Evolutionary conservation across 1,139 yeast genomes (phyloP).

Genomic region (Blastobotrys proliferans): DNA sequence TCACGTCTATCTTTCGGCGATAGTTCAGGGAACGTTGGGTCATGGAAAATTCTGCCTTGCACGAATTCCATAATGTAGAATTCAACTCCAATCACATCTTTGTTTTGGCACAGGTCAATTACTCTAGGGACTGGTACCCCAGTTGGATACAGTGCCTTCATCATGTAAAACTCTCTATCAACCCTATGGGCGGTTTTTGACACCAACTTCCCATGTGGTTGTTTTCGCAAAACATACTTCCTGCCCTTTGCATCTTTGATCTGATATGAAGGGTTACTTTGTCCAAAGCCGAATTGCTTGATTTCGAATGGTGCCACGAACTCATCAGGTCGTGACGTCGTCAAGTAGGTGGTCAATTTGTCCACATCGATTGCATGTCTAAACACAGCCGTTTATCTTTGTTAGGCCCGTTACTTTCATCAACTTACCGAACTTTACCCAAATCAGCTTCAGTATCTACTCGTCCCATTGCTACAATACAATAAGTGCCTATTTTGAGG

Average conservation of each 20-base stretch:
- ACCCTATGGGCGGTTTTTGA: slow-evolving; percentile 60
- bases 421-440: slow-evolving; percentile 33
- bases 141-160: slow-evolving; percentile 37
- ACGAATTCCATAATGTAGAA: slow-evolving; percentile 58
- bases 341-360: slow-evolving; percentile 33
- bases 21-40: slow-evolving; percentile 47
- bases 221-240: slow-evolving; percentile 50
- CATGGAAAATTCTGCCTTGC: slow-evolving; percentile 53
- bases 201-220: slow-evolving; percentile 52
- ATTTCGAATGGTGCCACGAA: slow-evolving; percentile 30
- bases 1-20: slow-evolving; percentile 28
- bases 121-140: slow-evolving; percentile 58
- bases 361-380: slow-evolving; percentile 37
- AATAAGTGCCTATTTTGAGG: too few species aligned
- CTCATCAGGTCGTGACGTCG: slow-evolving; percentile 15
- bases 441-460: slow-evolving; percentile 37
- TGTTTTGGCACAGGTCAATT: slow-evolving; percentile 57
- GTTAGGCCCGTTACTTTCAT: too few species aligned
- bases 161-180: slow-evolving; percentile 54
- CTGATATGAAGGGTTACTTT: slow-evolving; percentile 59
- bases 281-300: slow-evolving; percentile 57
- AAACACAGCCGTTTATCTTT: too few species aligned
- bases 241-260: slow-evolving; percentile 41
- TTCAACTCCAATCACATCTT: slow-evolving; percentile 65
- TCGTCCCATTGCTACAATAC: slow-evolving; percentile 11